Conservation (phyloP, 1,284 basidiomycete genomes). For the Ceratorhiza oryzae-sativae region DNA sequence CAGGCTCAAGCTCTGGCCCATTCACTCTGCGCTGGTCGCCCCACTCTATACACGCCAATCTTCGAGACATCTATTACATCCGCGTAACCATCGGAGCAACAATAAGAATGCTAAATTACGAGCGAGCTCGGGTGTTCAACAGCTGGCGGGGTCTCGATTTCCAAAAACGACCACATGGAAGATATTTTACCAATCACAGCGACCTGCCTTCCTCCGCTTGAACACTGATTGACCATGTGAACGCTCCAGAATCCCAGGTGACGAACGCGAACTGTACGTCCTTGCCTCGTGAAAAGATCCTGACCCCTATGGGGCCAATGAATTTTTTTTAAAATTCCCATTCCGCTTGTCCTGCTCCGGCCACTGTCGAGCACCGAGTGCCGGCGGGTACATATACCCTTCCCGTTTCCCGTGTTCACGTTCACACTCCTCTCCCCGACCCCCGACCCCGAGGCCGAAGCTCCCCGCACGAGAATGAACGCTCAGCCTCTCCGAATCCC, state of each 20-base stretch:
- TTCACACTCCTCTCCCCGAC: slow-evolving; percentile 3
- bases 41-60: not conserved
- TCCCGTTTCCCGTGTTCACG: not conserved
- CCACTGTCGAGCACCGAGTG: not conserved
- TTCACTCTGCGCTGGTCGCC: not conserved
- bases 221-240: not conserved
- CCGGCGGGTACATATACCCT: slow-evolving; percentile 13
- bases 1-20: not conserved
- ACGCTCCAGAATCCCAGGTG: not conserved
- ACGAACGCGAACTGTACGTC: not conserved
- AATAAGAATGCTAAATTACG: not conserved
- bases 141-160: not conserved
- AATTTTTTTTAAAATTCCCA: not conserved
- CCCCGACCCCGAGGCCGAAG: slow-evolving; percentile 20
- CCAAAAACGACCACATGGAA: slow-evolving; percentile 3
- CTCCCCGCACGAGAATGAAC: slow-evolving; percentile 6
- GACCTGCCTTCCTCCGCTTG: slow-evolving; percentile 10
- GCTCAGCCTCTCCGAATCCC: slow-evolving; percentile 36
- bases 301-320: not conserved
- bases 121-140: not conserved
- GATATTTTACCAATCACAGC: slow-evolving; percentile 16
- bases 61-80: not conserved
- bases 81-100: slow-evolving; percentile 5
- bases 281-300: not conserved
- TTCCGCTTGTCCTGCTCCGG: not conserved